Base-by-base conservation (phyloP, 495 filamentous ascomycete species). In the Tuber calosporum region DNA sequence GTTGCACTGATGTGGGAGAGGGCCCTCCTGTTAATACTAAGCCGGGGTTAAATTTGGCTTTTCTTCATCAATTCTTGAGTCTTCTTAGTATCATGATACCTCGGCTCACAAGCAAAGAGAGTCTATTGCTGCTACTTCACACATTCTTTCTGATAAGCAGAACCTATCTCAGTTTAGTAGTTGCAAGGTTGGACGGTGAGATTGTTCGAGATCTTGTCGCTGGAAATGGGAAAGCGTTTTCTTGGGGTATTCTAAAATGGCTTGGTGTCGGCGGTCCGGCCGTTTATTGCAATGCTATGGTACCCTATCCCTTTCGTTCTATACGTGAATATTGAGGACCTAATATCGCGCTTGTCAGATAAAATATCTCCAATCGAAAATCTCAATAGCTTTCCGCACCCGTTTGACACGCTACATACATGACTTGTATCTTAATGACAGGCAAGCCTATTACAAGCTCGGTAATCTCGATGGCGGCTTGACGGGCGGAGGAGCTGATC, bases 81-180 rank as follows among this genome's bases (percentile, higher is more conserved):
- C 85, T 99, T 67, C 86, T 97, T 80, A 97, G 91, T 83, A 98
- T 99, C 78, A 97, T 97, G 94, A 91, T 98, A 74, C 96, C 96
- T 13, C 85, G 94, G 77, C 97, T 93, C 92, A 89, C 89, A 38
- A 94, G 93, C 83, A 98, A 98, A 82, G 96, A 98, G 84, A 93
- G 93, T 2, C 94, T 92, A 3, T 82, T 99, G 72, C 84, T 99
- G 62, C 83, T 96, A 76, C 91, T 92, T 76, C 96, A 97, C 79
- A 90, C 92, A 76, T 87, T 91, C 66, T 98, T 97, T 80, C 84
- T 99, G 70, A 88, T 98, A 83, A 84, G 97, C 40, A 86, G 96
- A 77, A 99, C 96, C 71, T 79, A 98, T 81, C 88, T 99, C 41
- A 97, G 94, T 13, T 85, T 99, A 26, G 87, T 98, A 8, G 93